These are phyloP conservation scores for Mangifera indica DNA, from an alignment of 345 rosid genomes.

Conservation along the genomic window DNA sequence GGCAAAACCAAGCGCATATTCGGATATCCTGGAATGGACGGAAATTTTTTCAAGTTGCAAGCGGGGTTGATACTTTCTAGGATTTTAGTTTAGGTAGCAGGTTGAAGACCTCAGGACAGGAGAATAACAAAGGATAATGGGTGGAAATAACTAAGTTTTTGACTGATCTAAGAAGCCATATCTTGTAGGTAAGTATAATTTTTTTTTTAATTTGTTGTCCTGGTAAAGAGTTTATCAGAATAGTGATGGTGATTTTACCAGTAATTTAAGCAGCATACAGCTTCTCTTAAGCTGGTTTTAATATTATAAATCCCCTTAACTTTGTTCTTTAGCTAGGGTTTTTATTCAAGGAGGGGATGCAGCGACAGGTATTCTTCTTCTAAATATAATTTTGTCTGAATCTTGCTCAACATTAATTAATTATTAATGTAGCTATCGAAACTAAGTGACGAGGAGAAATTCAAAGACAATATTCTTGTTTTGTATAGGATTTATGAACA, in stretches of 20 bases:
- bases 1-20: conserved; percentile 35
- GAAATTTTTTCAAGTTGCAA: not conserved
- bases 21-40: conserved; percentile 27
- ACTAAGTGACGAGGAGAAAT: too few relatives aligned
- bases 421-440: too few relatives aligned
- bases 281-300: not conserved
- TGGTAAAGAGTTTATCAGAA: not conserved
- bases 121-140: not conserved
- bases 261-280: not conserved
- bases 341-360: not conserved
- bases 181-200: not conserved
- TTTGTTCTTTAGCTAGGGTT: not conserved
- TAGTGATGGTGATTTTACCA: too few relatives aligned
- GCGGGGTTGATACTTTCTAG: conserved; percentile 4
- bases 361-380: too few relatives aligned
- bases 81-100: not conserved
- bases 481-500: too few relatives aligned
- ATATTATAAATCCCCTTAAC: not conserved
- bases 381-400: too few relatives aligned
- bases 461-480: too few relatives aligned
- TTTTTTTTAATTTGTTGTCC: too few relatives aligned
- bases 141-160: not conserved
- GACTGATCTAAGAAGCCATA: not conserved
- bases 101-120: conserved; percentile 9
- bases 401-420: too few relatives aligned